Conservation (phyloP, 1,284 basidiomycete species). For the Cryptococcus sp. region DNA sequence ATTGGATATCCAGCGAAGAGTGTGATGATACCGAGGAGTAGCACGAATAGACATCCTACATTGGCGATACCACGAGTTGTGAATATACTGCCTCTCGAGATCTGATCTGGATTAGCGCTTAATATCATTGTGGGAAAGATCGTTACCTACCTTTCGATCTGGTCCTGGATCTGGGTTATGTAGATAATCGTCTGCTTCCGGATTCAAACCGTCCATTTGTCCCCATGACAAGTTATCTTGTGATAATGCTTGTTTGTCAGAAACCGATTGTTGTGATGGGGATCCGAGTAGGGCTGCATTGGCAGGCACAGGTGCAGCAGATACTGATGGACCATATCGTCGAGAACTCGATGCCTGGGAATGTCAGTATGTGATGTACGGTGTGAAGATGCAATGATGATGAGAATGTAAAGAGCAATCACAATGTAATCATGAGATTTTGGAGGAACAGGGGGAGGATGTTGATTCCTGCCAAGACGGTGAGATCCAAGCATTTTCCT, state of each 20-base stretch:
- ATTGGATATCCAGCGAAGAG: constrained; percentile 59
- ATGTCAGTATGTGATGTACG: too few species aligned
- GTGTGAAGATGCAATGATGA: too few species aligned
- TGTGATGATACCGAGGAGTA: constrained; percentile 56
- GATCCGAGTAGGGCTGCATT: constrained; percentile 23
- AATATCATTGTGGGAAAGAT: neutral
- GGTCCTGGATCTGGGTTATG: constrained; percentile 56
- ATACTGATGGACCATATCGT: constrained; percentile 35
- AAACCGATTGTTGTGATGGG: constrained; percentile 8
- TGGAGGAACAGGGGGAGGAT: too few species aligned
- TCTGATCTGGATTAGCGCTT: neutral
- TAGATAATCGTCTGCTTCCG: constrained; percentile 49
- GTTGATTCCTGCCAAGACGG: too few species aligned
- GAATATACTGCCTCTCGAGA: constrained; percentile 57
- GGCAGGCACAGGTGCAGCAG: constrained; percentile 18
- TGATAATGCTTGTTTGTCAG: constrained; percentile 8
- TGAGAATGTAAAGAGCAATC: too few species aligned
- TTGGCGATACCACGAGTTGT: constrained; percentile 69
- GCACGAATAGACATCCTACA: constrained; percentile 66
- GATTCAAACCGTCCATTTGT: constrained; percentile 23
- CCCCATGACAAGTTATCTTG: constrained; percentile 2
- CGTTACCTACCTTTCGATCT: constrained; percentile 53
- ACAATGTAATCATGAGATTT: too few species aligned
- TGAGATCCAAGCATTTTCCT: too few species aligned
- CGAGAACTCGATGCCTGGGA: constrained; percentile 1